Evolutionary conservation across 192 early-diverging fungal genomes (phyloP).

Genomic region (Gorgonomyces haynaldii): DNA sequence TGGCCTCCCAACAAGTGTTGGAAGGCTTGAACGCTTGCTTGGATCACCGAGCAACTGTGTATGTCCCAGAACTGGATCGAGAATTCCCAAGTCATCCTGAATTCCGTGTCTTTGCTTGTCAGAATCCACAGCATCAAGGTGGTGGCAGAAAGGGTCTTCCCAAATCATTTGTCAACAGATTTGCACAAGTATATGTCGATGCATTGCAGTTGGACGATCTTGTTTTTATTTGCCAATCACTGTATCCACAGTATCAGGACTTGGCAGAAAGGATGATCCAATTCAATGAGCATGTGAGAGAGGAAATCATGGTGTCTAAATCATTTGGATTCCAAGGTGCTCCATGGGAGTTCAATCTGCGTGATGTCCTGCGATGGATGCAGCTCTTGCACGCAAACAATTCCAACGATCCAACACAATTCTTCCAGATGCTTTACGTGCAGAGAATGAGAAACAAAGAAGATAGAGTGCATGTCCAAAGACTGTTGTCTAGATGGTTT

Average conservation of each 20-base stretch:
- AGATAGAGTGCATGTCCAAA: slow-evolving; percentile 52
- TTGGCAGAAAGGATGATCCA: slow-evolving; percentile 50
- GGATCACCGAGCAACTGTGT: slow-evolving; percentile 91
- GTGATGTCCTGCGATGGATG: slow-evolving; percentile 93
- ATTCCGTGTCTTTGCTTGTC: slow-evolving; percentile 92
- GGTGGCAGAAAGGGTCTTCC: slow-evolving; percentile 98
- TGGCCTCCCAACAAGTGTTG: slow-evolving; percentile 96
- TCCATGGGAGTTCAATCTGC: slow-evolving; percentile 98
- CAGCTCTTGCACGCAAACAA: slow-evolving; percentile 50
- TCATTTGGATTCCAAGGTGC: slow-evolving; percentile 64
- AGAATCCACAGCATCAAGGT: slow-evolving; percentile 93
- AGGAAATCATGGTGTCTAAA: slow-evolving; percentile 68
- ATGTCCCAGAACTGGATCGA: slow-evolving; percentile 89
- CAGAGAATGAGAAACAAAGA: slow-evolving; percentile 76
- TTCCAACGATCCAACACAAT: slow-evolving; percentile 41
- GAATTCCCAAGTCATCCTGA: slow-evolving; percentile 65
- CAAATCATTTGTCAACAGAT: slow-evolving; percentile 92
- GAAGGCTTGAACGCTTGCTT: slow-evolving; percentile 98
- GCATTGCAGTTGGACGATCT: slow-evolving; percentile 71
- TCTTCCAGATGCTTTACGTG: slow-evolving; percentile 72
- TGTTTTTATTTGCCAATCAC: slow-evolving; percentile 54
- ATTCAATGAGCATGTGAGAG: slow-evolving; percentile 80
- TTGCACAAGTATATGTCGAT: slow-evolving; percentile 89
- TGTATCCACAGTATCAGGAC: slow-evolving; percentile 17
- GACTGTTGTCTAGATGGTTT: too few relatives aligned